Evolutionary conservation across 2,329 filamentous ascomycete species (phyloP), one percentile per base, ranked within the genome.

Genomic region (Alternaria burnsii): DNA sequence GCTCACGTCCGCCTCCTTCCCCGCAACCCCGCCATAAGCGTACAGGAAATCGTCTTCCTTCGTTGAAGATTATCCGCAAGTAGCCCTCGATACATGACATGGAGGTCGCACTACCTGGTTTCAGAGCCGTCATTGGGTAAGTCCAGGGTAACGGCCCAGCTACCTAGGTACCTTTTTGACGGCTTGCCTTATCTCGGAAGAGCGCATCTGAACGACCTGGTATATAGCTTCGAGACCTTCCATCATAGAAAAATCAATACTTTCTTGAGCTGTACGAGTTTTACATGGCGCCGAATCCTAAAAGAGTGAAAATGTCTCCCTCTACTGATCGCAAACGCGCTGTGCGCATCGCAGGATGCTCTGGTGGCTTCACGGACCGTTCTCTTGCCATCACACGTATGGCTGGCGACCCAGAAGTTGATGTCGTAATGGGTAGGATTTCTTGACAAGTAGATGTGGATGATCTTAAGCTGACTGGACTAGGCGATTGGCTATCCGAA

Each of bases 281-380:
- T 9, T 12, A 36, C 2, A 64, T 55, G 50, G 22, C 55, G 26
- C 43, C 58, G 1, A 54, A 48, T 14, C 30, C 55, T n/a, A 66
- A 63, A 30, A 44, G 63, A 18, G 38, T 59, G 12, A 64, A 66
- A 38, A 66, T 59, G 55, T 57, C 58, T 20, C 61, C 61, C 22
- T 66, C 52, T 10, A 63, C 55, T 14, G 26, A 59, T 52, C 58
- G 50, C 30, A 74, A 75, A 47, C 71, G 71, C 34, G 67, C 71
- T 26, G 66, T 75, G 41, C 71, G 73, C 52, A 74, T 76, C 48
- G 71, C 71, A 36, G 76, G 76, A 41, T 74, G 73, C 56, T 80
- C 78, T 3, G 79, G 79, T 56, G 76, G 78, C 12, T 79, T 77
- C 36, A 78, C 76, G 22, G 79, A 81, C 55, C 73, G 79, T 7